These are phyloP conservation scores for Aspergillus pseudoglaucus DNA, from an alignment of 2,329 filamentous ascomycete species.

Conservation along the genomic window DNA sequence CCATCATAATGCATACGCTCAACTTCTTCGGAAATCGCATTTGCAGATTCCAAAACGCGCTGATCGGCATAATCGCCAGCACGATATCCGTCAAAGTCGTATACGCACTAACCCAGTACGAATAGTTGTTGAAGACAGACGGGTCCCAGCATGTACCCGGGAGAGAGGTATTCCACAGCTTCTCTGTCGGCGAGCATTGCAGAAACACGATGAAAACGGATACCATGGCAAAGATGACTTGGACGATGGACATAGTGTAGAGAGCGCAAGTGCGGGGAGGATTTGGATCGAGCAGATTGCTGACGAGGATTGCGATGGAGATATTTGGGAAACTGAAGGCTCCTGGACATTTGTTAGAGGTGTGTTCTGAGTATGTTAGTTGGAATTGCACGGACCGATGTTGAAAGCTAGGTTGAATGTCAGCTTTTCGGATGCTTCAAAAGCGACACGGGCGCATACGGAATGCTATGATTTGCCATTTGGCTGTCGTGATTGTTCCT, in stretches of 20 bases:
- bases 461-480: constrained; percentile 22
- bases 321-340: constrained; percentile 25
- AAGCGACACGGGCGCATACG: constrained; percentile 5
- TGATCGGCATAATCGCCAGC: constrained; percentile 18
- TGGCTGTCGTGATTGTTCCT: constrained; percentile 10
- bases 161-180: constrained; percentile 15
- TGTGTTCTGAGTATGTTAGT: not conserved
- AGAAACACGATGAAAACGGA: constrained; percentile 20
- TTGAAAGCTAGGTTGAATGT: constrained; percentile 13
- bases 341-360: not conserved
- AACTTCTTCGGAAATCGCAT: constrained; percentile 19
- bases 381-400: constrained; percentile 11
- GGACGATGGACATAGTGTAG: constrained; percentile 16
- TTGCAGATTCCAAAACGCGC: constrained; percentile 21
- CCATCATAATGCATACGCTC: constrained; percentile 22
- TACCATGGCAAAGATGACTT: constrained; percentile 18
- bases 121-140: constrained; percentile 16
- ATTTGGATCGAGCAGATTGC: constrained; percentile 20
- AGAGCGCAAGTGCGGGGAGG: constrained; percentile 11
- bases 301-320: constrained; percentile 21
- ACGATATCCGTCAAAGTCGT: constrained; percentile 22
- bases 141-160: constrained; percentile 17
- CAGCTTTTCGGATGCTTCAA: not conserved
- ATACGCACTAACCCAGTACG: constrained; percentile 21
- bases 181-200: constrained; percentile 16